A percentile compares a stretch with the other conserved stretches of the same genome.
These are phyloP conservation scores for Microdochium paspali DNA, from an alignment of 2,329 filamentous ascomycete genomes.

Conservation along the genomic window DNA sequence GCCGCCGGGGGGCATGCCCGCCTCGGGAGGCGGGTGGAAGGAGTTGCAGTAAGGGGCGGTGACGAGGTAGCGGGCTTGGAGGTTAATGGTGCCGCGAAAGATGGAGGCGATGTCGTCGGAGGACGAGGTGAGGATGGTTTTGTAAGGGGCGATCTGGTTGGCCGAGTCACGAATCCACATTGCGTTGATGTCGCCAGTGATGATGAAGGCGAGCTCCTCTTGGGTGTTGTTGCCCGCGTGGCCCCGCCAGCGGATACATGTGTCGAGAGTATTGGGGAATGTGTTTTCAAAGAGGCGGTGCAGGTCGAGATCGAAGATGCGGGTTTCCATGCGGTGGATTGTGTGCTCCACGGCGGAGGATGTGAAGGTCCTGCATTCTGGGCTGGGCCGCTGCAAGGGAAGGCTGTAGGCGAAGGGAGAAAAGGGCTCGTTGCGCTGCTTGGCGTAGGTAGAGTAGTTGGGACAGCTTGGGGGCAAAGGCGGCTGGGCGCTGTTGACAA, in stretches of 20 bases:
- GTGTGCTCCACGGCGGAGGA: slow-evolving; percentile 68
- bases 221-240: slow-evolving; percentile 42
- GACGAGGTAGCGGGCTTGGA: slow-evolving; percentile 63
- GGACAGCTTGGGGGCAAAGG: slow-evolving; percentile 35
- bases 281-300: slow-evolving; percentile 62
- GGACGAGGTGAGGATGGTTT: slow-evolving; percentile 49
- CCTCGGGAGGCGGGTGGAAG: slow-evolving; percentile 79
- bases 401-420: slow-evolving; percentile 69
- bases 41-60: slow-evolving; percentile 82
- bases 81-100: slow-evolving; percentile 67
- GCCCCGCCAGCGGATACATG: slow-evolving; percentile 61
- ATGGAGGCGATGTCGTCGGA: slow-evolving; percentile 54
- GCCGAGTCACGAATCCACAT: slow-evolving; percentile 89
- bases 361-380: slow-evolving; percentile 72
- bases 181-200: slow-evolving; percentile 83
- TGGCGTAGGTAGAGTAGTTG: slow-evolving; percentile 54
- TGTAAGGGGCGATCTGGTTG: slow-evolving; percentile 70
- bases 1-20: slow-evolving; percentile 47
- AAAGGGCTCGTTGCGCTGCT: slow-evolving; percentile 54
- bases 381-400: slow-evolving; percentile 69
- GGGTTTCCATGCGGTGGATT: slow-evolving; percentile 58
- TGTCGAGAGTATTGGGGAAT: slow-evolving; percentile 69
- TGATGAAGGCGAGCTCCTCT: slow-evolving; percentile 70
- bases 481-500: neutral
- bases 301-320: slow-evolving; percentile 69